These are phyloP conservation scores for Phytophthora aleatoria DNA, from an alignment of 352 stramenopile species.

Conservation along the genomic window DNA sequence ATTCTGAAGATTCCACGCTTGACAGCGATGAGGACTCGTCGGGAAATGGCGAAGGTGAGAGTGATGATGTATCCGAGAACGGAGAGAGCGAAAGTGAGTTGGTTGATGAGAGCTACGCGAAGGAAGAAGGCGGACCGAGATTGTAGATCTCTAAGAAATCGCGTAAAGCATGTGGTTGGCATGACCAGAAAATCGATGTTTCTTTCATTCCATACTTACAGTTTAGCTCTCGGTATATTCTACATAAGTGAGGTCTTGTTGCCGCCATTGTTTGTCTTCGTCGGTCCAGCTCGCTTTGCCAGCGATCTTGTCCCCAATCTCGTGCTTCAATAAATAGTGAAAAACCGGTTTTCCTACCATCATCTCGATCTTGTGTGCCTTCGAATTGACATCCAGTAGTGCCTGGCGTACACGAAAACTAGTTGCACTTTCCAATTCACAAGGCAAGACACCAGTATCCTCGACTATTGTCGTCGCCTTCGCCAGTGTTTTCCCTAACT, in stretches of 20 bases:
- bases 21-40: constrained; percentile 8
- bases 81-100: neutral
- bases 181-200: neutral
- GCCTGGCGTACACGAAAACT: constrained; percentile 67
- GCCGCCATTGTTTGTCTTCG: constrained; percentile 68
- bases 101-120: constrained; percentile 23
- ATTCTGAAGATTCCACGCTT: neutral
- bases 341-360: constrained; percentile 75
- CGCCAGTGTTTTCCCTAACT: constrained; percentile 64
- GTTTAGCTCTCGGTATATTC: constrained; percentile 69
- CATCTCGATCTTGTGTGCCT: constrained; percentile 51
- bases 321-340: constrained; percentile 65
- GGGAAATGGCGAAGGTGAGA: constrained; percentile 7
- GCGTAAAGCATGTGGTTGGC: neutral
- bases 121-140: neutral
- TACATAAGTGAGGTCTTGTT: constrained; percentile 70
- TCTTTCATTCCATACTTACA: constrained; percentile 5
- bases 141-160: constrained; percentile 6
- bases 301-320: constrained; percentile 62
- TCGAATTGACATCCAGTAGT: constrained; percentile 36
- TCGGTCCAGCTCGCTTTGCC: constrained; percentile 63
- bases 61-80: constrained; percentile 9
- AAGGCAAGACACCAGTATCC: constrained; percentile 69
- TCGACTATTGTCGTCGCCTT: constrained; percentile 74
- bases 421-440: constrained; percentile 67